Evolutionary conservation across 495 filamentous ascomycete species (phyloP), one percentile per base, ranked within the genome.

Genomic region (Aspergillus haitiensis): DNA sequence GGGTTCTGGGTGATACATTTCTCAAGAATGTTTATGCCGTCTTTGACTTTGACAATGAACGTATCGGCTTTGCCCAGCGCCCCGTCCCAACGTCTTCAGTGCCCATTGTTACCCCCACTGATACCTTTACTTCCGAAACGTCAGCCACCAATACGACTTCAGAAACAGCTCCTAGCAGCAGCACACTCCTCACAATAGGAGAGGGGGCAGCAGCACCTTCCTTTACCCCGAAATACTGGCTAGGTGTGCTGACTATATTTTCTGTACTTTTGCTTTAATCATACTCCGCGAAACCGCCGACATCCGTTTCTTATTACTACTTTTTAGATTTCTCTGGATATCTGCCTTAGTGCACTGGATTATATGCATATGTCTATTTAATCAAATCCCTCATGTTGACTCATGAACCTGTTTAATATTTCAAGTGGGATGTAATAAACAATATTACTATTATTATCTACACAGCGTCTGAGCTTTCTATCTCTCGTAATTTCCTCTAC

Each of bases 1-100:
- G 92, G 91, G 77, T 96, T 33, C 69, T 94, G 1, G 91, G 91
- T 6, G 91, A 93, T 63, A 82, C 88, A 5, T 95, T 95, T 64
- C 71, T 96, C 57, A 96, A 95, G 75, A 94, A 95, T 62, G 90
- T 95, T n/a, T 94, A 94, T 73, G 75, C 83, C 21, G 86, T 94
- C 18, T 95, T 95, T 64, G 91, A 96, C 69, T 82, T 81, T 39
- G 90, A 80, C 44, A 65, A 76, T 13, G 63, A 62, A 7, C 67
- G 71, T n/a, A 66, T 80, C 39, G 77, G 77, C 13, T 74, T 80
- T 59, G 77, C 72, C 5, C 42, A 56, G 36, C 71, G 65, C 31
- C n/a, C 58, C 33, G 9, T 8, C 6, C 32, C 50, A 11, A 15
- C 50, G 7, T 70, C 57, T 11, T 44, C 59, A 40, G 56, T 64